phyloP scores from a whole-genome alignment of 1,284 basidiomycete genomes.

The Cryptococcus sp. region DNA sequence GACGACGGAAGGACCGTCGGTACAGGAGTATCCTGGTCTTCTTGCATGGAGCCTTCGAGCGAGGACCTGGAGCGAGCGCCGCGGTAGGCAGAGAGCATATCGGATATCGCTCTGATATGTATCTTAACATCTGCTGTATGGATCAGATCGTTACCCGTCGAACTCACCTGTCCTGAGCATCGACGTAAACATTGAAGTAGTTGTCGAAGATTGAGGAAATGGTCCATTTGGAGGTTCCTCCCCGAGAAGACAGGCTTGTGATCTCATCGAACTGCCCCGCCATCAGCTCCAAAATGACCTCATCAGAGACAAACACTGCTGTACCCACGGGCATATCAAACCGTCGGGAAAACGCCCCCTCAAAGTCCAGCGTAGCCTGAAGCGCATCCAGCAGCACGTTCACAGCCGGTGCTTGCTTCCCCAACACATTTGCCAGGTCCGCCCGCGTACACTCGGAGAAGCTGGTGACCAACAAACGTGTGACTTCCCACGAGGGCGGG shows the following conservation, averaged over 20 bases:
- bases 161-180: constrained; percentile 82
- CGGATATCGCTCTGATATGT: constrained; percentile 45
- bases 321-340: constrained; percentile 68
- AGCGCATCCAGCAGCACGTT: constrained; percentile 76
- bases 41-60: constrained; percentile 58
- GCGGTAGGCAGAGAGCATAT: constrained; percentile 66
- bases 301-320: not conserved
- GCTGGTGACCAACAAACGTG: constrained; percentile 70
- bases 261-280: constrained; percentile 49
- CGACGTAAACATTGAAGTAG: constrained; percentile 88
- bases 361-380: constrained; percentile 81
- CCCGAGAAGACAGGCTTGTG: constrained; percentile 16
- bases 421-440: constrained; percentile 52
- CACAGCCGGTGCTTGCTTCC: constrained; percentile 60
- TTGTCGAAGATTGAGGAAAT: constrained; percentile 87
- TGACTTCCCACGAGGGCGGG: constrained; percentile 76
- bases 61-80: constrained; percentile 64
- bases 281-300: not conserved
- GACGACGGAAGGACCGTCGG: constrained; percentile 82
- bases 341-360: constrained; percentile 70
- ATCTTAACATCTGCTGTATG: not conserved
- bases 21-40: constrained; percentile 56
- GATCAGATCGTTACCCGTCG: too few species aligned
- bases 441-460: constrained; percentile 77
- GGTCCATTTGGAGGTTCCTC: constrained; percentile 51